Evolutionary conservation across 257 asterid species (phyloP).

Genomic region (Fraxinus anomala): DNA sequence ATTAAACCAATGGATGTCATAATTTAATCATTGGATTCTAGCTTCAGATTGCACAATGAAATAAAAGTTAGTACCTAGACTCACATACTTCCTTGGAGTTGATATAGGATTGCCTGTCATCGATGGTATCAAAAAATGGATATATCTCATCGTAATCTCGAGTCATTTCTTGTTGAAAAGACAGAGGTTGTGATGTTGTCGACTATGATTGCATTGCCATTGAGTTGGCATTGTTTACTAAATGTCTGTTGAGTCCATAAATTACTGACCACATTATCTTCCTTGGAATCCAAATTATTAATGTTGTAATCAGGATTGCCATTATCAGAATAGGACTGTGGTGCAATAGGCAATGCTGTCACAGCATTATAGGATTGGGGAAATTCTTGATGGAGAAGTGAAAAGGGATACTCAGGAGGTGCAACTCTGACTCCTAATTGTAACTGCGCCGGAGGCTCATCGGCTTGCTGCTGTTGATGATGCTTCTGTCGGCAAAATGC

Average conservation of each 20-base stretch:
- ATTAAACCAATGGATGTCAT: background rate
- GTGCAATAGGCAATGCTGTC: conserved; percentile 32
- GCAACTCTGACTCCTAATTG: conserved; percentile 51
- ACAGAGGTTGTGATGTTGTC: conserved; percentile 37
- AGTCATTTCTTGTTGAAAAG: conserved; percentile 39
- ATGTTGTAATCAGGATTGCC: conserved; percentile 34
- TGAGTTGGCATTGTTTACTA: conserved; percentile 35
- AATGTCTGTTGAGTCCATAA: conserved; percentile 55
- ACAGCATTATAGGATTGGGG: conserved; percentile 33
- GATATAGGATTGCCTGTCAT: conserved; percentile 69
- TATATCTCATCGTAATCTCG: conserved; percentile 67
- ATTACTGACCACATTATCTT: conserved; percentile 38
- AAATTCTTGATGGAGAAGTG: conserved; percentile 40
- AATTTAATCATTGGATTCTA: background rate
- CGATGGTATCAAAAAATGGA: conserved; percentile 64
- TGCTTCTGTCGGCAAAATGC: conserved; percentile 55
- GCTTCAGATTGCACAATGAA: background rate
- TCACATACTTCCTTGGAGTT: conserved; percentile 68
- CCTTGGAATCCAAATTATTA: conserved; percentile 51
- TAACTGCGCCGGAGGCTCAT: conserved; percentile 56
- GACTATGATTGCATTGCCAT: conserved; percentile 48
- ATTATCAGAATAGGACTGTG: conserved; percentile 31
- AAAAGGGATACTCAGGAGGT: conserved; percentile 27
- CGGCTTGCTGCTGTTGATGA: conserved; percentile 40
- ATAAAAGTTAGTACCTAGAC: conserved; percentile 47